Conservation (phyloP, 371 early-diverging fungal species). For the Mucor racemosus region DNA sequence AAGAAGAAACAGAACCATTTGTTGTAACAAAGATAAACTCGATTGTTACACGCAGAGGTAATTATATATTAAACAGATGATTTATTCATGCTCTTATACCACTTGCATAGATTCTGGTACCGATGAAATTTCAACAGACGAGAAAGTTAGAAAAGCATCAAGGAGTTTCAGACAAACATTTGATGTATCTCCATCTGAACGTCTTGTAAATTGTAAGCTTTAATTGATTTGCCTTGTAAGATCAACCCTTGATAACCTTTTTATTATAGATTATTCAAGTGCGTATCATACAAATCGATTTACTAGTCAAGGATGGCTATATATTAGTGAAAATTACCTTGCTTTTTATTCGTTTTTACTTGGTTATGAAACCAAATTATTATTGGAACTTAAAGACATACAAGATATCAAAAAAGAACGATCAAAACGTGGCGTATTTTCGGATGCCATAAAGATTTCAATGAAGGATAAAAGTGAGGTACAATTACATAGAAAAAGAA, state of each 20-base stretch:
- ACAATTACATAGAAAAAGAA: constrained; percentile 12
- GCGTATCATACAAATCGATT: constrained; percentile 83
- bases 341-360: constrained; percentile 95
- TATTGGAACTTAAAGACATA: constrained; percentile 89
- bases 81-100: constrained; percentile 2
- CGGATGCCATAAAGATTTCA: constrained; percentile 87
- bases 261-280: constrained; percentile 84
- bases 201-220: constrained; percentile 83
- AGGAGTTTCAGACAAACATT: constrained; percentile 93
- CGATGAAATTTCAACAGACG: constrained; percentile 83
- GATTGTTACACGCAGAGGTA: constrained; percentile 83
- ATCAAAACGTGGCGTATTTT: constrained; percentile 88
- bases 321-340: constrained; percentile 89
- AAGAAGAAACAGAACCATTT: constrained; percentile 80
- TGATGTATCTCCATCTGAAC: constrained; percentile 78
- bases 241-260: neutral
- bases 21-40: constrained; percentile 90
- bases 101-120: constrained; percentile 61
- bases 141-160: constrained; percentile 86
- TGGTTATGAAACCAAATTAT: constrained; percentile 90
- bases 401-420: constrained; percentile 84
- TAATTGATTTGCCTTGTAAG: neutral
- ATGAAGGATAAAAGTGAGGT: constrained; percentile 83
- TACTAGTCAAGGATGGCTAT: constrained; percentile 97
- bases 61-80: constrained; percentile 14